These are phyloP conservation scores for Exophiala sp. DNA, from an alignment of 2,329 filamentous ascomycete species.

Conservation along the genomic window DNA sequence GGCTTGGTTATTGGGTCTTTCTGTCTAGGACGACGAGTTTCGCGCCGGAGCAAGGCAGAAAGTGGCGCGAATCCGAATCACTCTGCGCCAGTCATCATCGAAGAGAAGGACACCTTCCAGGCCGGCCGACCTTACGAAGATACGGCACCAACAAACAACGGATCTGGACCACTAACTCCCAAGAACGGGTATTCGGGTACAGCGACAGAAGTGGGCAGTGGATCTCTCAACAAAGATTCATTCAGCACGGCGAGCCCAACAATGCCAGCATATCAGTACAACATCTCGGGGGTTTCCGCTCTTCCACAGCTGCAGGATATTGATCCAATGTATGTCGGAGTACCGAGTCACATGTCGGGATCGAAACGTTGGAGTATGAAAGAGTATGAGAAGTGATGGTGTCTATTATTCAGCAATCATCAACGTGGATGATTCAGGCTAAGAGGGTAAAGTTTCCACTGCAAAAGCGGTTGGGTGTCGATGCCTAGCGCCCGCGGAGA, in stretches of 20 bases:
- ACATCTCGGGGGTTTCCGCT: slow-evolving; percentile 12
- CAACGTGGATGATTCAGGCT: too few species aligned
- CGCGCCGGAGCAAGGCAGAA: slow-evolving; percentile 8
- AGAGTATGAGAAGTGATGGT: slow-evolving; percentile 19
- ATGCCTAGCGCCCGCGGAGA: not conserved
- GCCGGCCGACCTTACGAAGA: slow-evolving; percentile 21
- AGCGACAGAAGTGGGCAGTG: slow-evolving; percentile 14
- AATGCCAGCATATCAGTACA: not conserved
- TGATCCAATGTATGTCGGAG: slow-evolving; percentile 22
- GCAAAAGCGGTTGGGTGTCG: too few species aligned
- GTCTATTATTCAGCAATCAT: too few species aligned
- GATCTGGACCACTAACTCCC: not conserved
- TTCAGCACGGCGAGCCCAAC: slow-evolving; percentile 1
- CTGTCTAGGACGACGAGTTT: slow-evolving; percentile 16
- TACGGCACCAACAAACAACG: not conserved
- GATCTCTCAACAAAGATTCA: slow-evolving; percentile 7
- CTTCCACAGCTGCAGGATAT: slow-evolving; percentile 15
- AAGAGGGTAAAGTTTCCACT: too few species aligned
- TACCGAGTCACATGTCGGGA: slow-evolving; percentile 22
- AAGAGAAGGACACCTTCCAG: slow-evolving; percentile 19
- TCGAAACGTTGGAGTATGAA: slow-evolving; percentile 26
- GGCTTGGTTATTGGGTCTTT: slow-evolving; percentile 10
- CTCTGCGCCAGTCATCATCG: not conserved
- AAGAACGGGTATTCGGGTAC: slow-evolving; percentile 11
- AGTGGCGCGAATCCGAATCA: not conserved